These are phyloP conservation scores for Aspergillus proliferans DNA, from an alignment of 2,329 filamentous ascomycete genomes.

Conservation along the genomic window DNA sequence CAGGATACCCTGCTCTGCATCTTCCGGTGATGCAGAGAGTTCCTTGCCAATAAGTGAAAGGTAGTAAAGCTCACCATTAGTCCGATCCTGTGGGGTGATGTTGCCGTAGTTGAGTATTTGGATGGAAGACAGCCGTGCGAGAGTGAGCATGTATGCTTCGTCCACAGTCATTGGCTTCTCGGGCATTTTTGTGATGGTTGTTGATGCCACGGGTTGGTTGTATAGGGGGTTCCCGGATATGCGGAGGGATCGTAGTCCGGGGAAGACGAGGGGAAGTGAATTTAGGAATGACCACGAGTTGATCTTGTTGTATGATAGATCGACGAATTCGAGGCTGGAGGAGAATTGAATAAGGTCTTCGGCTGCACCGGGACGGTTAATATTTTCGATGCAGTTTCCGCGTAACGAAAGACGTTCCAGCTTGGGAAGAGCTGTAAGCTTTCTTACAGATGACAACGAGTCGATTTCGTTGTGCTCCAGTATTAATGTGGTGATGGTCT, in stretches of 20 bases:
- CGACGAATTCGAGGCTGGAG: constrained; percentile 55
- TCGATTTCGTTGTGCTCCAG: constrained; percentile 45
- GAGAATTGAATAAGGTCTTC: constrained; percentile 46
- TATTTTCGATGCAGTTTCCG: constrained; percentile 60
- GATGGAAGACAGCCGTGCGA: constrained; percentile 66
- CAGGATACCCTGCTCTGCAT: constrained; percentile 50
- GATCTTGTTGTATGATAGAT: constrained; percentile 67
- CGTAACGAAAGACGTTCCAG: constrained; percentile 58
- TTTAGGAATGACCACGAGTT: constrained; percentile 69
- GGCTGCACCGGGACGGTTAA: constrained; percentile 30
- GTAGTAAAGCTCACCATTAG: constrained; percentile 91
- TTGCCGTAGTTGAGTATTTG: constrained; percentile 53
- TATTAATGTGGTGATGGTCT: constrained; percentile 39
- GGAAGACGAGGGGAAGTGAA: constrained; percentile 59
- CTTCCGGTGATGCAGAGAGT: constrained; percentile 42
- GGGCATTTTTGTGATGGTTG: constrained; percentile 33
- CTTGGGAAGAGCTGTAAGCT: constrained; percentile 49
- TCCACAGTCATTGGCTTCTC: constrained; percentile 51
- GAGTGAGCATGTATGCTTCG: constrained; percentile 81
- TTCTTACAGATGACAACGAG: constrained; percentile 34
- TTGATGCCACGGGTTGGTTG: constrained; percentile 39
- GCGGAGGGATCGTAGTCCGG: constrained; percentile 66
- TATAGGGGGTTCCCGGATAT: constrained; percentile 84
- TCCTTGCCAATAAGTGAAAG: constrained; percentile 75
- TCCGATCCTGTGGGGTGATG: constrained; percentile 66